Evolutionary conservation across 1,284 basidiomycete species (phyloP), one percentile per base, ranked within the genome.

Genomic region (Volvariella surrecta): DNA sequence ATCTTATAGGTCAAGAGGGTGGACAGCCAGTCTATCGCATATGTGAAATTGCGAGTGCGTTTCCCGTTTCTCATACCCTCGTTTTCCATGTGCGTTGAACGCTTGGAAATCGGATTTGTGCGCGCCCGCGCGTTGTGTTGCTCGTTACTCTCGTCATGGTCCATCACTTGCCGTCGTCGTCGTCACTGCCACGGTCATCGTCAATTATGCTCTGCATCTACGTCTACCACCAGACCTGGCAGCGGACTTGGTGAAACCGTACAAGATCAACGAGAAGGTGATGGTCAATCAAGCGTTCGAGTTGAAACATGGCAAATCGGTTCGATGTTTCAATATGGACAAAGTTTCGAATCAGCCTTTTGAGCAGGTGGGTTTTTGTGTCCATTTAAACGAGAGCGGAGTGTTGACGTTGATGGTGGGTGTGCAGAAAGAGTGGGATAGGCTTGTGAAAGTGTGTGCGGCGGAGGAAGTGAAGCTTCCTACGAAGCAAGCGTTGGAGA

Each of bases 331-430:
- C 54, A 58, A 64, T 2, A 89, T 94, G 76, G 86, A 89, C 54
- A 84, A 81, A 51, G 77, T 92, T 2, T 93, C 89, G 2, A 92
- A 94, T 56, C 62, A 73, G 1, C 50, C 63, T 2, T 79, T 86
- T 48, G 64, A 65, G 17, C 62, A 67, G 51, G 88, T 89, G 50
- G 47, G 77, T 64, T 28, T 35, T 45, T n/a, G 32, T 24, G n/a
- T 45, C 44, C n/a, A 31, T 1, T 35, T n/a, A n/a, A n/a, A n/a
- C n/a, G n/a, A n/a, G n/a, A n/a, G 37, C 32, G 40, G 6, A 21
- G n/a, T 46, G 21, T 46, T 52, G 22, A 56, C 32, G 1, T 43
- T 28, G 20, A 9, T 15, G 9, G 30, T 31, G 15, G 9, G 30
- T 13, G 28, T 49, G 28, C 55, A 93, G 88, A 73, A 71, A 58